These are phyloP conservation scores for Pseudopediastrum boryanum DNA, from an alignment of 139 green algal genomes.

Conservation along the genomic window DNA sequence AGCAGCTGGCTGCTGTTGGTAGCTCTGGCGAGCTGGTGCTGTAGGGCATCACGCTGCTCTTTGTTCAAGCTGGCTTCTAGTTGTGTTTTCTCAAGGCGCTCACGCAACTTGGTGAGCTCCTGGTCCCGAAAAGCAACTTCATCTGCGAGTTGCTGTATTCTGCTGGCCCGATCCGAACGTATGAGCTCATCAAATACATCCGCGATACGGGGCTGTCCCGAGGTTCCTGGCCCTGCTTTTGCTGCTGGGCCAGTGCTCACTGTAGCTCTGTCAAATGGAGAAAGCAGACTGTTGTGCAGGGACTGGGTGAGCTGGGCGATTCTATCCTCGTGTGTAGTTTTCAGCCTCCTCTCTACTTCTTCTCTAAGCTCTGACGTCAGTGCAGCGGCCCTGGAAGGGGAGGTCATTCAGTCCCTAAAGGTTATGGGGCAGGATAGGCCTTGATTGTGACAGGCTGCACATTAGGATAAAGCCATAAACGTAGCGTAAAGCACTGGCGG, in stretches of 20 bases:
- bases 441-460: no score
- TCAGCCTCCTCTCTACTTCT: not conserved
- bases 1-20: not conserved
- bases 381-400: no score
- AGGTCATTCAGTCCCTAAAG: no score
- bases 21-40: constrained; percentile 7
- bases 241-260: no score
- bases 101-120: not conserved
- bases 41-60: constrained; percentile 9
- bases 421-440: no score
- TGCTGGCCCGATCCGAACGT: constrained; percentile 21
- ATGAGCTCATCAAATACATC: constrained; percentile 38
- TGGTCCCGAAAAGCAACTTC: constrained; percentile 13
- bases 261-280: not conserved
- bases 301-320: constrained; percentile 7
- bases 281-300: not conserved
- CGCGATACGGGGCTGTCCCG: constrained; percentile 8
- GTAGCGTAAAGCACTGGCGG: no score
- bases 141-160: constrained; percentile 16
- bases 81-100: not conserved
- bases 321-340: constrained; percentile 11
- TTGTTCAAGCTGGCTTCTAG: constrained; percentile 14
- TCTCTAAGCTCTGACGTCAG: no score
- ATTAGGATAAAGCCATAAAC: no score
- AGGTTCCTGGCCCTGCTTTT: not conserved